Base-by-base conservation (phyloP, 148 eudicot genomes). In the Spergularia marina region DNA sequence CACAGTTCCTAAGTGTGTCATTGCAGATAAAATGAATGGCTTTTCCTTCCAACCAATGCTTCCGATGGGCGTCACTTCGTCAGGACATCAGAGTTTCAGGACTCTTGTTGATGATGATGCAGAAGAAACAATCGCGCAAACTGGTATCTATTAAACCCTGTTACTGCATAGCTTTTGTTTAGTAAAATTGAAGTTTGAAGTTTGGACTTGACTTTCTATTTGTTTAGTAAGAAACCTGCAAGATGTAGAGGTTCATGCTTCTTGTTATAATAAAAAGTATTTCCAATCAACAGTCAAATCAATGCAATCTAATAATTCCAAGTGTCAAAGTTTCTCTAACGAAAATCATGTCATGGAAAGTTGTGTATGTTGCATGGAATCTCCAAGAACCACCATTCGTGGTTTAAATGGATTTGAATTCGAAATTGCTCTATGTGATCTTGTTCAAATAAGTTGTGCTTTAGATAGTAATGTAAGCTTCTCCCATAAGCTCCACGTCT, bases 21-120 rank as follows among this genome's bases (percentile, higher is more conserved):
- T 53, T 47, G 25, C 40, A 96, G 99, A 96, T 82, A 96, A 97
- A 15, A 88, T 96, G 36, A 96, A 84, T 83, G 91, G 98, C 21
- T 88, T 96, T 72, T 70, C 90, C 40, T 92, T 92, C 83, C 98
- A 96, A 77, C 99, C 99, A 36, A 92, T 60, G 76, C 84, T 92
- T 39, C 93, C 99, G 62, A 91, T 96, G 99, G 98, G 93, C 4
- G 95, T 88, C 73, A 78, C 95, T 78, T 87, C 99, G 64, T 96
- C 99, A 55, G 99, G 99, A 53, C 99, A 96, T 81, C 83, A 98
- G 58, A 89, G 99, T 84, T 96, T 79, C 79, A 79, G 68, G 72
- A 76, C 44, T 70, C 82, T 85, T 18, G 97, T 88, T 78, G 96
- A 95, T 64, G 81, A 86, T 69, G 76, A 85, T 64, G 80, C 82